phyloP scores from a whole-genome alignment of 129 eudicot species.

The Kitagawia praeruptora region DNA sequence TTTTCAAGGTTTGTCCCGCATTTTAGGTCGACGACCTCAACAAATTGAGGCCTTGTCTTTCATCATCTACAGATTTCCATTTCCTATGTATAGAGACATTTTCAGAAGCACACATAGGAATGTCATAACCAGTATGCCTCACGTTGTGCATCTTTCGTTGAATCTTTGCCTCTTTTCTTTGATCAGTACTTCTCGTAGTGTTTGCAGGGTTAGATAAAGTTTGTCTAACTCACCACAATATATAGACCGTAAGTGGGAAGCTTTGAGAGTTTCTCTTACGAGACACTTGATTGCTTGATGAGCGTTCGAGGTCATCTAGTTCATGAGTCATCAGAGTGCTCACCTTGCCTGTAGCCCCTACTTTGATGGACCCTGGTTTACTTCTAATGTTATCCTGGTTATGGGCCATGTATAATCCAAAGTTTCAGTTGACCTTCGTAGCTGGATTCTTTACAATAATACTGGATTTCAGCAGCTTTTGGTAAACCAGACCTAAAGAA shows the following conservation, averaged over 20 bases:
- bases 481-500: background rate
- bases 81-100: background rate
- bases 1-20: constrained; percentile 6
- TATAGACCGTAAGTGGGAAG: constrained; percentile 2
- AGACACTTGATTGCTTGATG: background rate
- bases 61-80: background rate
- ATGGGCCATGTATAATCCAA: background rate
- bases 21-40: constrained; percentile 5
- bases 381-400: background rate
- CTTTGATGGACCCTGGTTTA: background rate
- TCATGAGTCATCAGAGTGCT: constrained; percentile 7
- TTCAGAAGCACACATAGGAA: constrained; percentile 2
- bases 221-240: background rate
- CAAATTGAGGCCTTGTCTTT: background rate
- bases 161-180: background rate
- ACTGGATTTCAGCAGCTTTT: background rate
- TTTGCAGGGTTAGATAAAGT: background rate
- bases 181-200: background rate
- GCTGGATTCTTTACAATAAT: background rate
- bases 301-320: background rate
- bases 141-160: background rate
- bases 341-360: constrained; percentile 12
- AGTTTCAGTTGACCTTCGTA: background rate
- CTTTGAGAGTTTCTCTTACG: background rate
- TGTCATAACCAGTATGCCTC: background rate